These are phyloP conservation scores for Rosa lucieae DNA, from an alignment of 306 rosid genomes.

Conservation along the genomic window DNA sequence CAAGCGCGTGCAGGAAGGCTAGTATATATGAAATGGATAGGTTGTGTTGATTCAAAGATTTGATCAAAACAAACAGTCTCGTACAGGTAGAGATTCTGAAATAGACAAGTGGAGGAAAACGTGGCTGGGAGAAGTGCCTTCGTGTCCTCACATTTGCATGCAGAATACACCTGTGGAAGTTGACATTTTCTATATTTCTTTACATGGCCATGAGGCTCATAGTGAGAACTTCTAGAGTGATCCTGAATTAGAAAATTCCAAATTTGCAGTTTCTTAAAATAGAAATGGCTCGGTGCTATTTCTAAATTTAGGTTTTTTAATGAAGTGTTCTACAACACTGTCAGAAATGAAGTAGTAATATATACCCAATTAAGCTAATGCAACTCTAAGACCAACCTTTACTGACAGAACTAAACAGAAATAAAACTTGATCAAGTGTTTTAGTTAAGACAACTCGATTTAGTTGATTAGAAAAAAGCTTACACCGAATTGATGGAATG, in stretches of 20 bases:
- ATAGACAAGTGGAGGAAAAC: constrained; percentile 28
- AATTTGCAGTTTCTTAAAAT: background rate
- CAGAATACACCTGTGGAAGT: constrained; percentile 1
- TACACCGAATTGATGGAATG: too few species aligned
- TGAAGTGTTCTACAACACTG: background rate
- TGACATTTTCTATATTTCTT: constrained; percentile 30
- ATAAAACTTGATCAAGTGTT: background rate
- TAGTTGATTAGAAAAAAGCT: background rate
- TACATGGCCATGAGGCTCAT: constrained; percentile 15
- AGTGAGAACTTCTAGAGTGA: background rate
- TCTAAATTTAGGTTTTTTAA: background rate
- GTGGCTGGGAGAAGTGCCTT: constrained; percentile 29
- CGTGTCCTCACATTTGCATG: constrained; percentile 12
- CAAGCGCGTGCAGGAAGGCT: too few species aligned
- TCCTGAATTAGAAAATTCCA: background rate
- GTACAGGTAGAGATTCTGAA: background rate
- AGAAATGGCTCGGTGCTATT: too few species aligned
- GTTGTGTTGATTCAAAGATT: background rate
- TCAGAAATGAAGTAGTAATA: background rate
- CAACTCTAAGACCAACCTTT: background rate
- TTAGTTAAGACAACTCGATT: background rate
- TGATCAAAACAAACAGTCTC: background rate
- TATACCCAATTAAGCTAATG: background rate
- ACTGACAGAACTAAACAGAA: too few species aligned
- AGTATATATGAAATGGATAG: too few species aligned